Percentiles rank a stretch among this genome's conserved stretches.
Evolutionary conservation across 2,329 filamentous ascomycete genomes (phyloP).

Genomic region (Aspergillus brasiliensis): DNA sequence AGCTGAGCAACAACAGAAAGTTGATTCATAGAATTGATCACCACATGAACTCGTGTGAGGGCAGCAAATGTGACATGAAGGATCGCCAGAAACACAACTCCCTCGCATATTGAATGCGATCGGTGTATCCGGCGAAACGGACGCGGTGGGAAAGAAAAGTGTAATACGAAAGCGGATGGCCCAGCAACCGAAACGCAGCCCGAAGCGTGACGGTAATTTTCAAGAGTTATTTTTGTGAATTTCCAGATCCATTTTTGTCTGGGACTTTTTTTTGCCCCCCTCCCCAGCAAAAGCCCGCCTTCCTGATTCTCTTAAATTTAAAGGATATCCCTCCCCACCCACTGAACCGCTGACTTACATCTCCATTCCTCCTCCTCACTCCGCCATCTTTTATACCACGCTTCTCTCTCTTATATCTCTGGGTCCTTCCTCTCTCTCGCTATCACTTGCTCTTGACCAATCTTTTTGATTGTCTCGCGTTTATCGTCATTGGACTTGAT

Average conservation of each 20-base stretch:
- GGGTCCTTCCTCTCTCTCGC: not conserved
- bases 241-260: conserved; percentile 4
- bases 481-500: conserved; percentile 11
- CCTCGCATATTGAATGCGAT: not conserved
- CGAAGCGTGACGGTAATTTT: conserved; percentile 18
- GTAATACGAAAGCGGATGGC: conserved; percentile 11
- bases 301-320: conserved; percentile 21
- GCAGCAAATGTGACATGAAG: not conserved
- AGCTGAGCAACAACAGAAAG: too few species aligned
- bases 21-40: not conserved
- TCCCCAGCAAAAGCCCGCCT: conserved; percentile 16
- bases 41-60: too few species aligned
- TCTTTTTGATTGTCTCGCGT: conserved; percentile 18
- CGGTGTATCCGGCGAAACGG: not conserved
- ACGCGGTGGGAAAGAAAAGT: conserved; percentile 2
- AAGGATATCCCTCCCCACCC: conserved; percentile 24
- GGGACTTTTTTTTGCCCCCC: conserved; percentile 18
- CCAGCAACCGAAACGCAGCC: conserved; percentile 13
- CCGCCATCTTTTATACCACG: conserved; percentile 23
- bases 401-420: conserved; percentile 17
- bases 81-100: not conserved
- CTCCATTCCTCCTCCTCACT: conserved; percentile 22
- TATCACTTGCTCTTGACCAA: conserved; percentile 14
- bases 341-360: conserved; percentile 19
- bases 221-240: conserved; percentile 14